phyloP scores from a whole-genome alignment of 1,139 yeast species.

The Scheffersomyces insectosa region DNA sequence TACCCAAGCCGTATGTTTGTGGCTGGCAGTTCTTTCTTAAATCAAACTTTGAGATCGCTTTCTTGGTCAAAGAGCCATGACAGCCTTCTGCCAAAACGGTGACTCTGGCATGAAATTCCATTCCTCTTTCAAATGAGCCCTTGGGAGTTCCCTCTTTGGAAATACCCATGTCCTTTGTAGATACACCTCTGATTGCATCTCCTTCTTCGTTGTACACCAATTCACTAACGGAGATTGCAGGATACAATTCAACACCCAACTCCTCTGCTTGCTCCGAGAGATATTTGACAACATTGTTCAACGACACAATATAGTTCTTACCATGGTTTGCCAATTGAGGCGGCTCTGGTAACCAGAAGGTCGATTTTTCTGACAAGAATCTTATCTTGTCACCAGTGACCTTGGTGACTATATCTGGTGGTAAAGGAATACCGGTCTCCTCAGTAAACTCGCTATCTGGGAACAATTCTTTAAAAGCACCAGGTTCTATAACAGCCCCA shows the following conservation, averaged over 20 bases:
- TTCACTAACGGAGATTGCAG: slow-evolving; percentile 89
- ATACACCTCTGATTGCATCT: slow-evolving; percentile 76
- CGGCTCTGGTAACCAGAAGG: slow-evolving; percentile 85
- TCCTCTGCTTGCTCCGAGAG: slow-evolving; percentile 89
- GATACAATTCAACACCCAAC: slow-evolving; percentile 89
- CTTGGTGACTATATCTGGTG: slow-evolving; percentile 69
- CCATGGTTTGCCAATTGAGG: slow-evolving; percentile 84
- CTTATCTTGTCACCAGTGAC: slow-evolving; percentile 75
- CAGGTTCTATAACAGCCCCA: slow-evolving; percentile 93
- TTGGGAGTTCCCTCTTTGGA: slow-evolving; percentile 74
- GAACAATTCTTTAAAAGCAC: slow-evolving; percentile 79
- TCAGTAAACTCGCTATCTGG: slow-evolving; percentile 65
- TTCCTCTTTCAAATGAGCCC: slow-evolving; percentile 84
- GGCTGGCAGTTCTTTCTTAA: slow-evolving; percentile 66
- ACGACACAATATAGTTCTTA: slow-evolving; percentile 80
- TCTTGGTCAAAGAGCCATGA: slow-evolving; percentile 88
- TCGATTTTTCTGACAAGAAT: slow-evolving; percentile 55
- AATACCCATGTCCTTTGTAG: slow-evolving; percentile 90
- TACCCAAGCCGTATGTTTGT: slow-evolving; percentile 93
- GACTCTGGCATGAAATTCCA: slow-evolving; percentile 90
- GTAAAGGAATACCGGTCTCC: slow-evolving; percentile 68
- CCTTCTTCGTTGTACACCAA: slow-evolving; percentile 61
- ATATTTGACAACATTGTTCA: slow-evolving; percentile 79
- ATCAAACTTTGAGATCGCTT: slow-evolving; percentile 66
- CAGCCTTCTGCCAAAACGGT: slow-evolving; percentile 96